These are phyloP conservation scores for Vigna radiata DNA, from an alignment of 306 rosid genomes.

Conservation along the genomic window DNA sequence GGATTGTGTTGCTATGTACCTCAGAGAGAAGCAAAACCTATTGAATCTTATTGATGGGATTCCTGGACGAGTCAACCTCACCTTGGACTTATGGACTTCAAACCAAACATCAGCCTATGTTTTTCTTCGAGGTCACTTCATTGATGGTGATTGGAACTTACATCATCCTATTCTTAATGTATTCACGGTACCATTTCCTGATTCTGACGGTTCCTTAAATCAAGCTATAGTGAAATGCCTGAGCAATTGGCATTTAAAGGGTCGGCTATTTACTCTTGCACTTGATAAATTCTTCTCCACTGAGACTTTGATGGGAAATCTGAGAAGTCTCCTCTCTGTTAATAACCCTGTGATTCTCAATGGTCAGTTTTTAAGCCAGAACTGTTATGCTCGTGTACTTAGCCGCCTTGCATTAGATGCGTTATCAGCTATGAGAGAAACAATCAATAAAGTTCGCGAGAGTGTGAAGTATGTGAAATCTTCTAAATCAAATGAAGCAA, in stretches of 20 bases:
- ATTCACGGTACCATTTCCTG: slow-evolving; percentile 67
- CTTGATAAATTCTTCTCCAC: slow-evolving; percentile 68
- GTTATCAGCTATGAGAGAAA: slow-evolving; percentile 61
- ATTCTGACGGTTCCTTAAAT: slow-evolving; percentile 65
- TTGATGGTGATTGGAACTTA: slow-evolving; percentile 82
- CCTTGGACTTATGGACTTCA: slow-evolving; percentile 85
- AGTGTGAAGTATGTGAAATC: slow-evolving; percentile 78
- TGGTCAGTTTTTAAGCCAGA: slow-evolving; percentile 74
- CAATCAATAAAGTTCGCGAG: slow-evolving; percentile 70
- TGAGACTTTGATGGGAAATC: slow-evolving; percentile 59
- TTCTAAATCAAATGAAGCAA: slow-evolving; percentile 64
- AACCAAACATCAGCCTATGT: slow-evolving; percentile 72
- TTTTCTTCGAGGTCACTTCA: slow-evolving; percentile 79
- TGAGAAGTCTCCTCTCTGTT: slow-evolving; percentile 70
- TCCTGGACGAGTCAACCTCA: slow-evolving; percentile 83
- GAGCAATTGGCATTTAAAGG: slow-evolving; percentile 80
- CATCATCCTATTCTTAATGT: slow-evolving; percentile 86
- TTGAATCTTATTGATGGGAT: slow-evolving; percentile 63
- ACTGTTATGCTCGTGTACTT: slow-evolving; percentile 82
- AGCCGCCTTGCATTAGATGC: slow-evolving; percentile 73
- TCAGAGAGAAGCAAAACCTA: slow-evolving; percentile 71
- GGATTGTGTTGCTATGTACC: slow-evolving; percentile 72
- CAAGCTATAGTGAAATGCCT: slow-evolving; percentile 67
- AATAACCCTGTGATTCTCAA: slow-evolving; percentile 70
- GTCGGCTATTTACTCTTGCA: slow-evolving; percentile 64